A percentile compares a stretch with the other conserved stretches of the same genome.
Conservation (phyloP, 805 yeast genomes). For the Nematodospora valgi region DNA sequence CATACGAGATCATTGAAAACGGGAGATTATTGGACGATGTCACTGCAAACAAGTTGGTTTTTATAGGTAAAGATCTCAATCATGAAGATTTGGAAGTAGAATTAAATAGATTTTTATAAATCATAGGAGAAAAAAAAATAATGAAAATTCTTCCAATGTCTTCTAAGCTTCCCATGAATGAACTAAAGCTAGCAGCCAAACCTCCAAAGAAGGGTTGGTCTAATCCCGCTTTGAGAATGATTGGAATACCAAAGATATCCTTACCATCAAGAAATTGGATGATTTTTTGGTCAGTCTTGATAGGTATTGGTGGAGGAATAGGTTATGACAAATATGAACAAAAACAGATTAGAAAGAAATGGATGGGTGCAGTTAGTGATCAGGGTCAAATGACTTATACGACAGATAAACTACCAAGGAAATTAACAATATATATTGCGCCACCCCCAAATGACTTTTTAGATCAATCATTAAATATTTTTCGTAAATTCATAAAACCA, state of each 20-base stretch:
- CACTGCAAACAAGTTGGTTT: constrained; percentile 55
- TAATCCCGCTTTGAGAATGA: constrained; percentile 77
- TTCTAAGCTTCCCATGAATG: not conserved
- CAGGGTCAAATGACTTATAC: constrained; percentile 44
- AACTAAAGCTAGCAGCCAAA: not conserved
- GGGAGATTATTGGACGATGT: constrained; percentile 34
- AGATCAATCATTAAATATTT: constrained; percentile 67
- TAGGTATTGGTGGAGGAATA: constrained; percentile 67
- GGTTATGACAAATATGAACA: constrained; percentile 78
- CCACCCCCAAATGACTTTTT: constrained; percentile 97
- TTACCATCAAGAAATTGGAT: constrained; percentile 92
- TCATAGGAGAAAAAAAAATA: not conserved
- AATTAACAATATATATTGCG: constrained; percentile 76
- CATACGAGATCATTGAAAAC: constrained; percentile 71
- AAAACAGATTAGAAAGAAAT: constrained; percentile 56
- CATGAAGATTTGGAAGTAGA: not conserved
- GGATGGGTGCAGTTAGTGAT: constrained; percentile 56
- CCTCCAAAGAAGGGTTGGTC: constrained; percentile 43
- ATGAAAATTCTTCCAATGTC: not conserved
- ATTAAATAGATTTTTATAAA: not conserved
- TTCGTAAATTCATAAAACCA: constrained; percentile 82
- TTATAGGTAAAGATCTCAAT: constrained; percentile 67
- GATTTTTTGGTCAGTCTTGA: constrained; percentile 76
- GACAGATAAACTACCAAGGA: constrained; percentile 61
- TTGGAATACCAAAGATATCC: constrained; percentile 77